Evolutionary conservation across 2,329 filamentous ascomycete genomes (phyloP).

Genomic region (Calonectria naviculata): DNA sequence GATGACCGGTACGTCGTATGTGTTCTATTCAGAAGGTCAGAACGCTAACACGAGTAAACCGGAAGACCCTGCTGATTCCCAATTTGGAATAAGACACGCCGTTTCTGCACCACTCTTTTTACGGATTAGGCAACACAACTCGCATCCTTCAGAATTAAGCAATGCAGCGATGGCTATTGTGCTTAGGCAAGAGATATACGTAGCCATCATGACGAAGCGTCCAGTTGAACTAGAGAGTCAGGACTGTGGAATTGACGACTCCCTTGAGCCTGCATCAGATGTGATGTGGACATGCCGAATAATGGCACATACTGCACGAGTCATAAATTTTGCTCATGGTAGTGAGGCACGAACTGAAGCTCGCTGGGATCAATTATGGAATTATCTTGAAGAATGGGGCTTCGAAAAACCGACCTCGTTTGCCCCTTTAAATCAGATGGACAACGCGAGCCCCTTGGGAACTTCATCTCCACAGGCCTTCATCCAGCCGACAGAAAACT

Average conservation of each 20-base stretch:
- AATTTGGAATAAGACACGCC: not conserved
- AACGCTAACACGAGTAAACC: not conserved
- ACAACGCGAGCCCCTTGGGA: not conserved
- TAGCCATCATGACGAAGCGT: constrained; percentile 7
- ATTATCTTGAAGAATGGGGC: not conserved
- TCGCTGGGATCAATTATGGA: not conserved
- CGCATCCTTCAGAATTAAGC: not conserved
- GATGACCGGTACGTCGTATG: not conserved
- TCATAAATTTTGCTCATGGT: not conserved
- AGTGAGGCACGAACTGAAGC: not conserved
- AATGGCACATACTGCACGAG: constrained; percentile 2
- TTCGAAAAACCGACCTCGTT: not conserved
- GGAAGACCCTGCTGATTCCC: not conserved
- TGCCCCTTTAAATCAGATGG: not conserved
- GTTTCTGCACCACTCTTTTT: constrained; percentile 3
- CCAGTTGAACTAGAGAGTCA: not conserved
- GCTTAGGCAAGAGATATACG: constrained; percentile 6
- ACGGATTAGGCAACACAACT: not conserved
- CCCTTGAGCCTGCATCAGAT: not conserved
- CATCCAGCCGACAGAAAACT: not conserved
- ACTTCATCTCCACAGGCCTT: not conserved
- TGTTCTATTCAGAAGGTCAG: too few relatives aligned
- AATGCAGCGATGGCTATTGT: not conserved
- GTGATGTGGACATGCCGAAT: constrained; percentile 2
- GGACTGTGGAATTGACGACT: constrained; percentile 3